Evolutionary conservation across 352 stramenopile genomes (phyloP), one percentile per base, ranked within the genome.

Genomic region (Phytophthora ohioensis): DNA sequence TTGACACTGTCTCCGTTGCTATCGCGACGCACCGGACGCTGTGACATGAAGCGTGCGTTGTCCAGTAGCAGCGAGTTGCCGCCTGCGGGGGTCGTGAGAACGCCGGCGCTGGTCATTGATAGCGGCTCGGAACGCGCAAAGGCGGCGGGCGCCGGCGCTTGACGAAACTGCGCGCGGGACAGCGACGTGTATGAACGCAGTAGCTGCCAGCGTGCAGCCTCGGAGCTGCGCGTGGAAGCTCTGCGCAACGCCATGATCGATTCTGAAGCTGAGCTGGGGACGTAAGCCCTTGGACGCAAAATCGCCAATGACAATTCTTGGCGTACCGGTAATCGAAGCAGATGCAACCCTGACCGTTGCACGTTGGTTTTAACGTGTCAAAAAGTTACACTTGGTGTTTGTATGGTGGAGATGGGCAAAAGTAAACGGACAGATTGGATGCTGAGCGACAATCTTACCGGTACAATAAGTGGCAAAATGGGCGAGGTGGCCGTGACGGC

Each of bases 161-260:
- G 75, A 13, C 79, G 80, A 67, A 91, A 90, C 10, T 78, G 76
- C 27, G 85, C 85, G 42, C 64, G 83, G 9, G 78, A 75, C 1
- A 93, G 66, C 51, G 77, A 76, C 27, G 82, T 89, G 69, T 88
- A 91, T 15, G 75, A 67, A 57, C 75, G 81, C 27, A 72, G 31
- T 12, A 73, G 52, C 21, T 69, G 72, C 61, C 72, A 68, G 11
- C 57, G 69, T 11, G 47, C 52, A 30, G 46, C 42, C 30, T 64
- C 45, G 12, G 61, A 56, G 35, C 65, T 49, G 10, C 35, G 57
- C 8, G 21, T 35, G 5, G 57, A 57, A 2, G 54, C 52, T 52
- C 49, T 66, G 12, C 68, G 71, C 35, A 84, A 42, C 48, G 61
- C 43, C 73, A 81, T 80, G 31, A 21, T 53, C 4, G 9, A 42